A percentile compares a stretch with the other conserved stretches of the same genome.
Evolutionary conservation across 495 filamentous ascomycete species (phyloP).

Genomic region (Annulohypoxylon stygium): DNA sequence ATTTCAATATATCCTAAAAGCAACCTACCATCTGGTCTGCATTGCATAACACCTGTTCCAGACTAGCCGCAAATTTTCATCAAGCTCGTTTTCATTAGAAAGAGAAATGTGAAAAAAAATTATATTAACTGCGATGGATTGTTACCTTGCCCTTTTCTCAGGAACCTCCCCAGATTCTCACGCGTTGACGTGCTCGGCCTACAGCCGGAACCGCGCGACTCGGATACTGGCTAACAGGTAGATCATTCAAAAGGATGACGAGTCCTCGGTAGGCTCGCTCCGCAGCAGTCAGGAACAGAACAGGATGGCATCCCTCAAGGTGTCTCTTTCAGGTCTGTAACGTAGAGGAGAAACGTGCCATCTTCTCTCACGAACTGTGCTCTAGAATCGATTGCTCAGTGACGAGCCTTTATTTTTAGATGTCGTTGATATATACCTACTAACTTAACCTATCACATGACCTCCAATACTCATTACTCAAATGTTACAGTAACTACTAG

Average conservation of each 20-base stretch:
- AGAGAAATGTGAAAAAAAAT: conserved; percentile 28
- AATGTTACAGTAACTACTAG: not conserved
- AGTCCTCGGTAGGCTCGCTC: conserved; percentile 42
- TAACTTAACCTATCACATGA: not conserved
- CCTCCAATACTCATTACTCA: not conserved
- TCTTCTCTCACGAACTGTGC: not conserved
- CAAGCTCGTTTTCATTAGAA: conserved; percentile 13
- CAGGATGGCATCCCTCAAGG: conserved; percentile 15
- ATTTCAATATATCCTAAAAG: conserved; percentile 53
- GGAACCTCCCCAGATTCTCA: conserved; percentile 48
- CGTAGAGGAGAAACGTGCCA: conserved; percentile 37
- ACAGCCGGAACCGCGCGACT: conserved; percentile 39
- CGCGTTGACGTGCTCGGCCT: conserved; percentile 38
- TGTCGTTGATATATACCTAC: conserved; percentile 1
- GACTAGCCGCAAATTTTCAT: conserved; percentile 28
- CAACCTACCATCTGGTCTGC: conserved; percentile 48
- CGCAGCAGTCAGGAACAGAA: conserved; percentile 26
- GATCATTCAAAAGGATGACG: conserved; percentile 43
- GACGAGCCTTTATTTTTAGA: conserved; percentile 6
- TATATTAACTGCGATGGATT: conserved; percentile 51
- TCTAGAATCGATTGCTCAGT: not conserved
- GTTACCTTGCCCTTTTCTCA: conserved; percentile 41
- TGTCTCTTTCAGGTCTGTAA: conserved; percentile 20
- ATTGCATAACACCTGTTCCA: conserved; percentile 44
- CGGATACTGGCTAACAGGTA: conserved; percentile 25